Evolutionary conservation across 352 stramenopile species (phyloP), one percentile per base, ranked within the genome.

Genomic region (Phytophthora citrophthora): DNA sequence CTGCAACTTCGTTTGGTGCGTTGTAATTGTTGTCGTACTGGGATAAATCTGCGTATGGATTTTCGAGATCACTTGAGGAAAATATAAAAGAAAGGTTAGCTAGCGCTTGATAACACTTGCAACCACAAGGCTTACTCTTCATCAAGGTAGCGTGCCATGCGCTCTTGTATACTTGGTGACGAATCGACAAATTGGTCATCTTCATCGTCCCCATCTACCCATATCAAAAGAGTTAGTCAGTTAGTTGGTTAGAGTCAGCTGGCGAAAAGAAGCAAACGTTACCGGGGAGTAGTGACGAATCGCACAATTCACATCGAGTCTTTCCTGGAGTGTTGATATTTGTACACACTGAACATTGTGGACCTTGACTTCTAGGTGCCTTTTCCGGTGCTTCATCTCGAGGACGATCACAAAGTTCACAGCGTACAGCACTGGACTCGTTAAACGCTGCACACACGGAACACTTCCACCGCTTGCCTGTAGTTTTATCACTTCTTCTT

Each of bases 321-420:
- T 74, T 63, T 24, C 57, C 51, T 4, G 41, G 16, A 16, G 58
- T 55, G 47, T 90, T 90, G 26, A 83, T 68, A 54, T 84, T 87
- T 20, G 81, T 90, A 58, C 81, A 90, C 5, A 89, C 72, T 3
- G 67, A 60, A 44, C 81, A 90, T 39, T 83, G 70, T 51, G 23
- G 59, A 16, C 60, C 34, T 27, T 41, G 13, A 5, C 64, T 74
- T 68, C 12, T 16, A 16, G 51, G 6, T 8, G 31, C 7, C 20
- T 54, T 46, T 18, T 59, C 52, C 2, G 38, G 13, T 43, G 41
- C 16, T 32, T 61, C 40, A 11, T 61, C 34, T 41, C 47, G 54
- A 4, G 41, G 36, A 46, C 52, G 58, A 15, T 67, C 56, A 49
- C 69, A 77, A 16, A 60, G 18, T 38, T 77, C 64, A 54, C 70